These are phyloP conservation scores for Gossypium anomalum DNA, from an alignment of 345 rosid genomes.

Conservation along the genomic window DNA sequence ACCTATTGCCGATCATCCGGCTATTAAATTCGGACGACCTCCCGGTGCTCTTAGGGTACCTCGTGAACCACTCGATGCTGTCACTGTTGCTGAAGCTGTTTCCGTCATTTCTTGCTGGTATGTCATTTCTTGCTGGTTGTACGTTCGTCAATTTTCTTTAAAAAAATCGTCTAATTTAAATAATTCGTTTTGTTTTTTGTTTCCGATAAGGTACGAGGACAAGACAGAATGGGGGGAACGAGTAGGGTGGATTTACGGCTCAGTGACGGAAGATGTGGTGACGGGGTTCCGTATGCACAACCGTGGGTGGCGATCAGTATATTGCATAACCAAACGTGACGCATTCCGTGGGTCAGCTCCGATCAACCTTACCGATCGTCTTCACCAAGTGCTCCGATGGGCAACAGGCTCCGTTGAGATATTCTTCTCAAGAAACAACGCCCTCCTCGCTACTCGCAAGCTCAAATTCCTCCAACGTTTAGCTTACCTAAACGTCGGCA, in stretches of 20 bases:
- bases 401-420: constrained; percentile 96
- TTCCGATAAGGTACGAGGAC: constrained; percentile 67
- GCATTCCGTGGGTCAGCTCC: constrained; percentile 94
- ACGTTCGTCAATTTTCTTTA: too few relatives aligned
- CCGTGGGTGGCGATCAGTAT: constrained; percentile 94
- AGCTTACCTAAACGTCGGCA: constrained; percentile 82
- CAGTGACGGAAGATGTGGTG: constrained; percentile 95
- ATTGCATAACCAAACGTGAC: constrained; percentile 83
- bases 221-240: constrained; percentile 98
- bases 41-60: constrained; percentile 78
- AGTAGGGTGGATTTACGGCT: constrained; percentile 96
- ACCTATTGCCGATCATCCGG: constrained; percentile 88
- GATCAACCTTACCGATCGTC: constrained; percentile 85
- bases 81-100: constrained; percentile 83
- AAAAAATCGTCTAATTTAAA: too few relatives aligned
- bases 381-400: constrained; percentile 94
- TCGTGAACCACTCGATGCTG: constrained; percentile 83
- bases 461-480: constrained; percentile 83
- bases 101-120: constrained; percentile 96
- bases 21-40: constrained; percentile 77
- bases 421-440: constrained; percentile 94
- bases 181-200: background rate
- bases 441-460: constrained; percentile 50
- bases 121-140: constrained; percentile 78
- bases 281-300: constrained; percentile 98